Percentiles rank a stretch among this genome's conserved stretches.
Conservation (phyloP, 495 filamentous ascomycete species). For the Penicillium bialowiezense region DNA sequence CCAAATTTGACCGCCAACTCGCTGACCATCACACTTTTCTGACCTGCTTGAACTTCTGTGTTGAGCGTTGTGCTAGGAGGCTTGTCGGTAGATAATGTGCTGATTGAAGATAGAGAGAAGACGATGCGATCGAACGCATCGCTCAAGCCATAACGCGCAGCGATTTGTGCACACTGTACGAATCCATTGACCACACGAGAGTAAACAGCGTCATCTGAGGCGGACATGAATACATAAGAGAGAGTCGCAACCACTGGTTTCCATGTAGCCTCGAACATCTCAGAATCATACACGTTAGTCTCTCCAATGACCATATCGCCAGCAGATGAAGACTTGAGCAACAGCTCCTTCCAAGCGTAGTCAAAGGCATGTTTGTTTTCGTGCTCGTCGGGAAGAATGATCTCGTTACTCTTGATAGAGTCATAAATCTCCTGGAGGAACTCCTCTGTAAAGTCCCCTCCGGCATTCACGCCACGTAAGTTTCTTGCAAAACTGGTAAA, state of each 20-base stretch:
- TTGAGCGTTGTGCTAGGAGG: slow-evolving; percentile 85
- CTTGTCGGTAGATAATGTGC: slow-evolving; percentile 70
- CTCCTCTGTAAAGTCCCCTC: slow-evolving; percentile 77
- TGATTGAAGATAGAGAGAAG: slow-evolving; percentile 84
- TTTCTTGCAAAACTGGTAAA: slow-evolving; percentile 79
- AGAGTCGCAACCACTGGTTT: slow-evolving; percentile 90
- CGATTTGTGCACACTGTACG: slow-evolving; percentile 92
- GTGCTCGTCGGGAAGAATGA: slow-evolving; percentile 95
- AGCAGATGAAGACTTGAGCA: slow-evolving; percentile 77
- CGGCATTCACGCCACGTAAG: slow-evolving; percentile 81
- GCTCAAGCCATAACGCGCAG: slow-evolving; percentile 76
- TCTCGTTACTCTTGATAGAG: slow-evolving; percentile 88
- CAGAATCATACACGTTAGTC: slow-evolving; percentile 92
- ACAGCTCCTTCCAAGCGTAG: slow-evolving; percentile 92
- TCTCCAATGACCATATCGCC: slow-evolving; percentile 75
- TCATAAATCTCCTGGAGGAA: slow-evolving; percentile 89
- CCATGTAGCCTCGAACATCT: slow-evolving; percentile 98
- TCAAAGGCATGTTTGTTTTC: slow-evolving; percentile 95
- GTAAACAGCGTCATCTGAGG: slow-evolving; percentile 96
- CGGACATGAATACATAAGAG: slow-evolving; percentile 98
- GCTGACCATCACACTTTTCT: slow-evolving; percentile 97
- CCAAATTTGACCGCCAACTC: slow-evolving; percentile 97
- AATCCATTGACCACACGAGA: slow-evolving; percentile 90
- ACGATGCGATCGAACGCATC: slow-evolving; percentile 91
- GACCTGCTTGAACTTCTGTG: slow-evolving; percentile 89